Base-by-base conservation (phyloP, 2,329 filamentous ascomycete genomes). In the Pestalotiopsis sp. region DNA sequence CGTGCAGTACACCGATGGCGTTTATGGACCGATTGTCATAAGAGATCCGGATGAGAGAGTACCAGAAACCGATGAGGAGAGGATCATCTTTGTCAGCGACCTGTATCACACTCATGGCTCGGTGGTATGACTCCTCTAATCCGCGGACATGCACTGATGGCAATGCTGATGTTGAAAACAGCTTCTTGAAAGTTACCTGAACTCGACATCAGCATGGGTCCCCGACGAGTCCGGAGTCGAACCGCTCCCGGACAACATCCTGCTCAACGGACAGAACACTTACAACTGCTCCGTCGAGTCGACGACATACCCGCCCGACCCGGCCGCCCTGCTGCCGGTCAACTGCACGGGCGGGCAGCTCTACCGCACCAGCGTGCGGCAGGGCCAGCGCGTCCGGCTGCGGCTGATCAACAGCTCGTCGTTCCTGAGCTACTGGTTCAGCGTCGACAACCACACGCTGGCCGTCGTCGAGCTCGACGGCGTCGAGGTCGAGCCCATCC, bases 1-100 rank as follows among this genome's bases (percentile, higher is more conserved):
- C 17, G 83, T 85, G 45, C 89, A 91, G 73, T 91, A 91, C 70
- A 87, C 87, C 0, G 90, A 92, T 73, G 90, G 90, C 2, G 82
- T 90, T 31, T 89, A 89, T 25, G 88, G 87, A 2, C 85, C 90
- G 2, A 81, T 92, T 62, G 83, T 92, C 25, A 75, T 83, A 57
- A 79, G 80, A 66, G 80, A 81, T 65, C 77, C 77, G 0, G 74
- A 71, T 4, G 77, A 79, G 66, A 75, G 73, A 69, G 73, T 78
- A 0, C 77, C 77, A 0, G 45, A 70, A 64, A 70, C 73, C 1
- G 76, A 78, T 23, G 77, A 79, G 31, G 80, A 82, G 59, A 79
- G 79, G 72, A 75, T 83, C 13, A 12, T 83, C 4, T 81, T 83
- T 62, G 72, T 83, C 1, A 75, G 80, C 0, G 81, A 82, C 68